A percentile compares a stretch with the other conserved stretches of the same genome.
These are phyloP conservation scores for Carallia pectinifolia DNA, from an alignment of 345 rosid species.

Conservation along the genomic window DNA sequence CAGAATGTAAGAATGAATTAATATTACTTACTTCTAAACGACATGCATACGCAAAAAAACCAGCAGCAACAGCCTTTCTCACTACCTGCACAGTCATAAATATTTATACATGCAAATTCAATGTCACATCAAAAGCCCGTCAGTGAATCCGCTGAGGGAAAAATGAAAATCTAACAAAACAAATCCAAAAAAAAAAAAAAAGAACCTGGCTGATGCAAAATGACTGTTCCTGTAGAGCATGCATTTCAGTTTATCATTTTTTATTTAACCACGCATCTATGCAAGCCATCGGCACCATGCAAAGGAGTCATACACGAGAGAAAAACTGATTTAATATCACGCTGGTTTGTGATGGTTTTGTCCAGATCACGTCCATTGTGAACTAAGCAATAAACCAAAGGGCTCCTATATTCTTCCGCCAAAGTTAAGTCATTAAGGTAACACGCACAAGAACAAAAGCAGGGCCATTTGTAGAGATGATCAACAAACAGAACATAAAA, in stretches of 20 bases:
- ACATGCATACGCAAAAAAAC: conserved; percentile 92
- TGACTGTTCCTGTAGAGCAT: too few relatives aligned
- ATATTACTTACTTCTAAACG: conserved; percentile 57
- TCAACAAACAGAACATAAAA: neutral
- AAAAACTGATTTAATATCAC: neutral
- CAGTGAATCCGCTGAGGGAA: too few relatives aligned
- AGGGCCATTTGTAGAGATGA: neutral
- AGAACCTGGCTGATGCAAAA: too few relatives aligned
- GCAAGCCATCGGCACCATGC: neutral
- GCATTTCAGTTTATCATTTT: neutral
- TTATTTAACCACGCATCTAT: neutral
- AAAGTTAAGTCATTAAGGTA: neutral
- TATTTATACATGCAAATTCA: neutral
- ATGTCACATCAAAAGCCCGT: too few relatives aligned
- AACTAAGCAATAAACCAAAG: neutral
- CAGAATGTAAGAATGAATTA: neutral
- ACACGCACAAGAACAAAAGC: neutral
- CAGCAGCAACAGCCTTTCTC: conserved; percentile 81
- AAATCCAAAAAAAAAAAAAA: neutral
- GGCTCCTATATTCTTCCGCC: neutral
- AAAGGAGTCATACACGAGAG: neutral
- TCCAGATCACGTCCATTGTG: neutral
- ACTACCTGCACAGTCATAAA: conserved; percentile 45
- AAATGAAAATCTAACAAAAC: too few relatives aligned
- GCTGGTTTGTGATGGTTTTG: too few relatives aligned